Evolutionary conservation across 108 stramenopile species (phyloP), one percentile per base, ranked within the genome.

Genomic region (Epipyxis sp.): DNA sequence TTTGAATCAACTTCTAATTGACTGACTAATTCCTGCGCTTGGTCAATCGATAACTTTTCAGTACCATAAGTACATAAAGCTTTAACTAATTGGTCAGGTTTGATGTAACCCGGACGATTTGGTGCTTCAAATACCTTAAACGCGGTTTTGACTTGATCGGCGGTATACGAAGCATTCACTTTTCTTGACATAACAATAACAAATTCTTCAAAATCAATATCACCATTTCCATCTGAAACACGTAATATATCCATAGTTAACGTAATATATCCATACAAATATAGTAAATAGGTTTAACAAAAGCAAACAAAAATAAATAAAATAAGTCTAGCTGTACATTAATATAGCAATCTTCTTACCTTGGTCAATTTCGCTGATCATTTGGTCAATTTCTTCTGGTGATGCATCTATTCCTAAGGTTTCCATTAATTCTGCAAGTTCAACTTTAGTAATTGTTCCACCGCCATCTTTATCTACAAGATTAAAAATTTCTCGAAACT

Each of bases 331-430:
- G n/a, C n/a, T n/a, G n/a, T n/a, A n/a, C n/a, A n/a, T n/a, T n/a
- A n/a, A n/a, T n/a, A n/a, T n/a, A n/a, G n/a, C n/a, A n/a, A 16
- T 20, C 34, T 16, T 29, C 34, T 79, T 80, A 69, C 89, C 86
- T 65, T 86, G 81, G 78, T 90, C 89, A 40, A 90, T 89, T 69
- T 90, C 90, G 10, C 80, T 61, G 34, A 90, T 85, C 90, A 90
- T 90, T 16, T 87, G 77, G 27, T 89, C 89, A 2, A 90, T 86
- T 44, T 90, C 90, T 41, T 90, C 89, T 0, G 89, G 85, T 0
- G 79, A 83, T 1, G 88, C 90, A 80, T 89, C 87, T 37, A 90
- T 90, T 27, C 90, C 89, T 1, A 90, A 76, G 0, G 90, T 89
- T 27, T 87, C 88, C 88, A 90, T 82, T 34, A 90, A 67, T 37